Evolutionary conservation across 139 green algal genomes (phyloP).

Genomic region (Chlorella sp.): DNA sequence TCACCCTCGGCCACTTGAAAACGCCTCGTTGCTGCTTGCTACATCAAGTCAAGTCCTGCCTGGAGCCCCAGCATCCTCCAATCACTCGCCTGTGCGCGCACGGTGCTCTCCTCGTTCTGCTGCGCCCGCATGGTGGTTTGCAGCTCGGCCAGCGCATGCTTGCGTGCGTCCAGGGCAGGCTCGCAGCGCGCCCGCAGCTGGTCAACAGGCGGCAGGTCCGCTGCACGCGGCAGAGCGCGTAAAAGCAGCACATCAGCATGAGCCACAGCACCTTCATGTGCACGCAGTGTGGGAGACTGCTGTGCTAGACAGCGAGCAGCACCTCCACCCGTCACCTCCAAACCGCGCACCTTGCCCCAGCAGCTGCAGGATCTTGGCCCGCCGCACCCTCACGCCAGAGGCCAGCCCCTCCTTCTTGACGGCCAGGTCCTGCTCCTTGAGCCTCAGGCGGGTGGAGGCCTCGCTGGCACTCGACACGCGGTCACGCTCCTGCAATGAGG

Average conservation of each 20-base stretch:
- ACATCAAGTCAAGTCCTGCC: too few species aligned
- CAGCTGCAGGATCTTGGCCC: slow-evolving; percentile 12
- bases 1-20: too few species aligned
- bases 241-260: too few species aligned
- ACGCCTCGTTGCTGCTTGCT: too few species aligned
- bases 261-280: too few species aligned
- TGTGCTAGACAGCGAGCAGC: too few species aligned
- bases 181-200: slow-evolving; percentile 6
- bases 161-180: neutral
- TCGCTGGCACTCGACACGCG: slow-evolving; percentile 9
- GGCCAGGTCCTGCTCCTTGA: slow-evolving; percentile 9
- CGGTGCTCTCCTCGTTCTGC: neutral
- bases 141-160: slow-evolving; percentile 5
- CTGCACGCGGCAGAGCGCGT: neutral
- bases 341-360: neutral
- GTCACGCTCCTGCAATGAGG: slow-evolving; percentile 25
- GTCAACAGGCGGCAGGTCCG: slow-evolving; percentile 3
- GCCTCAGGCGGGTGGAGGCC: neutral
- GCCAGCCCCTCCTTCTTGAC: slow-evolving; percentile 5
- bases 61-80: too few species aligned
- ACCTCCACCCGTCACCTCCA: too few species aligned
- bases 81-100: neutral
- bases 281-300: too few species aligned
- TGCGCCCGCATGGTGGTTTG: neutral
- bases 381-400: neutral